Base-by-base conservation (phyloP, 1,284 basidiomycete genomes). In the Fistulinella cinereoalba region DNA sequence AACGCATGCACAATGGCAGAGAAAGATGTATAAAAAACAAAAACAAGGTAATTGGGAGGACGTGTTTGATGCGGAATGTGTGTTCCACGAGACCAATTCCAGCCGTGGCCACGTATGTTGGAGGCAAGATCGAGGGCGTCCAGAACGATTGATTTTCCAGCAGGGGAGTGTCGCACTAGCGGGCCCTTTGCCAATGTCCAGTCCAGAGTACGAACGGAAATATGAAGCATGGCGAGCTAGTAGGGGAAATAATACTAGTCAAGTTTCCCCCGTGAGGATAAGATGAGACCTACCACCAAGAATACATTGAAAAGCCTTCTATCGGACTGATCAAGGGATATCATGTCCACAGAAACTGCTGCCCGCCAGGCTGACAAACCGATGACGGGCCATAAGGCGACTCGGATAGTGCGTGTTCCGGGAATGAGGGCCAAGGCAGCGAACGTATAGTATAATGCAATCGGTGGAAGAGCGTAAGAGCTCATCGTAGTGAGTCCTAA, bases 91-190 rank as follows among this genome's bases (percentile, higher is more conserved):
- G 53, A 48, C 58, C 60, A 60, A 34, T 54, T 31, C 81, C 81
- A 84, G 13, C 75, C 79, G 28, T 69, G 54, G 3, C 80, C 80
- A 9, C 80, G 77, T 6, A 75, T 54, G 50, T 71, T 76, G 47
- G 62, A 64, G 9, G 54, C 54, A 18, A 84, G 68, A 48, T 83
- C 77, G 16, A 73, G 54, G 1, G 75, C 71, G 50, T 83, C 75
- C 33, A 66, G 49, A 16, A 66, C 44, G 2, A 23, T 44, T 5
- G 38, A 33, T 18, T 44, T 48, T n/a, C 2, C 27, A 16, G 56
- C 43, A 12, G 44, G 49, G 15, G 38, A 32, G n/a, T 31, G 47
- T 23, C 56, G 52, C 22, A 43, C 41, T 3, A 57, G 44, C 1
- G 56, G 58, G 18, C 46, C 47, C n/a, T 41, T 50, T 15, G 22